These are phyloP conservation scores for Blastobotrys petasosporus DNA, from an alignment of 1,139 yeast genomes.

Conservation along the genomic window DNA sequence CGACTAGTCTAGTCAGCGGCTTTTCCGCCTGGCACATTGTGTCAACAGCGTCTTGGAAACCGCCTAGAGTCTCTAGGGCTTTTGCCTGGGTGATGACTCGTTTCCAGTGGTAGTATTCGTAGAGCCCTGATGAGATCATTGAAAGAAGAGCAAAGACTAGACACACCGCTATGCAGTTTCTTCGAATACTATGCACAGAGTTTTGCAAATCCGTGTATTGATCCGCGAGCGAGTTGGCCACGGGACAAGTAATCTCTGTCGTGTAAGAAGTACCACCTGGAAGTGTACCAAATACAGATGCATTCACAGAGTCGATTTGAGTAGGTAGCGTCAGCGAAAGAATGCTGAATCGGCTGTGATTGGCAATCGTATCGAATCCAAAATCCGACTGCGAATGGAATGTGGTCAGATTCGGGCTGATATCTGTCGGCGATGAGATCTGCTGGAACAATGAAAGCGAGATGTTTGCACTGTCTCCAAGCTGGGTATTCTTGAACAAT, in stretches of 20 bases:
- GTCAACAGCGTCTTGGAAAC: conserved; percentile 16
- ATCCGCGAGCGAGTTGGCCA: neutral
- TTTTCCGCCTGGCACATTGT: conserved; percentile 10
- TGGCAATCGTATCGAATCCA: conserved; percentile 4
- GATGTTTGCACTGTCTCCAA: conserved; percentile 13
- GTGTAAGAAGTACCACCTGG: too few relatives aligned
- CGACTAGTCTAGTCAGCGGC: conserved; percentile 10
- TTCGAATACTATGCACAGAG: neutral
- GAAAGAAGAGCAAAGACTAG: conserved; percentile 13
- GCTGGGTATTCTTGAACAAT: conserved; percentile 15
- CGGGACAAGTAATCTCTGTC: conserved; percentile 3
- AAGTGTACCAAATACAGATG: neutral
- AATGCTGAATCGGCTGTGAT: neutral
- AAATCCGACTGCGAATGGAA: neutral
- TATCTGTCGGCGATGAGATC: conserved; percentile 12
- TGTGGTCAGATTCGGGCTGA: neutral
- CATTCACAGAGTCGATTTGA: neutral
- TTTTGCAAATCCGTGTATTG: neutral
- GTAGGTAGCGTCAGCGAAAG: conserved; percentile 2
- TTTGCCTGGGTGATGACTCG: conserved; percentile 13
- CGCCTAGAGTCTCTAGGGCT: conserved; percentile 14
- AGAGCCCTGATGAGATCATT: conserved; percentile 9
- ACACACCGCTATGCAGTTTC: conserved; percentile 12
- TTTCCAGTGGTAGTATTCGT: conserved; percentile 18
- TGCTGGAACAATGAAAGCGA: conserved; percentile 13